These are phyloP conservation scores for Chlorella sp. DNA, from an alignment of 139 green algal genomes.

Conservation along the genomic window DNA sequence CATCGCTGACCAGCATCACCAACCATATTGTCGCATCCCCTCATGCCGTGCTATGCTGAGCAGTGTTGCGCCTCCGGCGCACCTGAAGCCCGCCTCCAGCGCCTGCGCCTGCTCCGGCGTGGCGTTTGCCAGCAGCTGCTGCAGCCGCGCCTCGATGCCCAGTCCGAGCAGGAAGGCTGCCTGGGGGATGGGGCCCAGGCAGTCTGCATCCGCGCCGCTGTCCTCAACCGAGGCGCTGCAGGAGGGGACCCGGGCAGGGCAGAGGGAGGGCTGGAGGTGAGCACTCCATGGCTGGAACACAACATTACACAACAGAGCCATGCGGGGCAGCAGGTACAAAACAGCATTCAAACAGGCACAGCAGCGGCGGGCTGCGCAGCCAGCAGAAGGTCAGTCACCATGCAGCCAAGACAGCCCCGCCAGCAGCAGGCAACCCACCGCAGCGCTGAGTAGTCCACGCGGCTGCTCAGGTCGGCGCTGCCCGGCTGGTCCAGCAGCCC, in stretches of 20 bases:
- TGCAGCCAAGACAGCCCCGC: too few species aligned
- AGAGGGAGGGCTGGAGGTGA: background rate
- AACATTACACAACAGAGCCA: too few species aligned
- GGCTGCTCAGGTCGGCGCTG: constrained; percentile 85
- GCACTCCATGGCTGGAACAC: too few species aligned
- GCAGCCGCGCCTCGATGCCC: constrained; percentile 74
- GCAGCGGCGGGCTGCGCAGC: background rate
- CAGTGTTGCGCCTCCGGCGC: too few species aligned
- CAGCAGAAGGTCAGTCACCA: background rate
- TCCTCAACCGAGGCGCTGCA: constrained; percentile 48
- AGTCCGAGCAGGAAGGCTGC: constrained; percentile 73
- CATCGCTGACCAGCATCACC: too few species aligned
- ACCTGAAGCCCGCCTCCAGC: constrained; percentile 40
- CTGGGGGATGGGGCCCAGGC: constrained; percentile 81
- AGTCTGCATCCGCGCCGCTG: constrained; percentile 20
- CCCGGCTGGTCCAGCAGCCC: constrained; percentile 79
- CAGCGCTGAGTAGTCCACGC: constrained; percentile 93
- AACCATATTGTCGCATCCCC: too few species aligned
- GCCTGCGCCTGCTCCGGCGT: constrained; percentile 35
- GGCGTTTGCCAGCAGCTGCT: constrained; percentile 41
- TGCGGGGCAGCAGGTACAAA: background rate
- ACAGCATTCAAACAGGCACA: background rate
- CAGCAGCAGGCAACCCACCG: too few species aligned
- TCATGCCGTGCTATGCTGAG: too few species aligned
- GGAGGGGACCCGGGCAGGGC: too few species aligned